Percentiles rank a stretch among this genome's conserved stretches.
These are phyloP conservation scores for Helicocarpus griseus DNA, from an alignment of 2,329 filamentous ascomycete species.

Conservation along the genomic window DNA sequence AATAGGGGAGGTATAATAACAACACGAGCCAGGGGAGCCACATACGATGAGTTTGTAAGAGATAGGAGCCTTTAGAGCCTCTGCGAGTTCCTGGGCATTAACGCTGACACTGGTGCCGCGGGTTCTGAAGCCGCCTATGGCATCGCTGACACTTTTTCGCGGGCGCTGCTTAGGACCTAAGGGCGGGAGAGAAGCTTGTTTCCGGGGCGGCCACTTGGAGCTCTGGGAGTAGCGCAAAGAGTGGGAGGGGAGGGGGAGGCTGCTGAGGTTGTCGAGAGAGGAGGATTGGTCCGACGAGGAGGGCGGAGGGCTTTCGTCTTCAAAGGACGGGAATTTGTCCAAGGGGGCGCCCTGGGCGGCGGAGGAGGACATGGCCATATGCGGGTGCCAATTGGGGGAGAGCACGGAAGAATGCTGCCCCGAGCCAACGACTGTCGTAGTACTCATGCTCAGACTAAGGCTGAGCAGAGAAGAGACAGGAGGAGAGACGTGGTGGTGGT, in stretches of 20 bases:
- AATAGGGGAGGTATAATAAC: not conserved
- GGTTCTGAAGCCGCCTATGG: slow-evolving; percentile 71
- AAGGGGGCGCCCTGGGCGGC: slow-evolving; percentile 13
- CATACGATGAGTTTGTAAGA: slow-evolving; percentile 74
- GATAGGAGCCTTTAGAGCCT: slow-evolving; percentile 80
- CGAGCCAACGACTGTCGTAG: slow-evolving; percentile 30
- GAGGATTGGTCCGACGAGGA: slow-evolving; percentile 13
- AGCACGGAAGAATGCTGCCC: slow-evolving; percentile 30
- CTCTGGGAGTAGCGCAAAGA: slow-evolving; percentile 24
- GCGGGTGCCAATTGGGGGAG: slow-evolving; percentile 25
- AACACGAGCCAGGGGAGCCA: not conserved
- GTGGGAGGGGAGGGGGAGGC: slow-evolving; percentile 13
- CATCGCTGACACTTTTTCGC: slow-evolving; percentile 82
- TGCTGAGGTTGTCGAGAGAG: slow-evolving; percentile 12
- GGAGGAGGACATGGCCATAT: slow-evolving; percentile 13
- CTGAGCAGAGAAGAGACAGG: not conserved
- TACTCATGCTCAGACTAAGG: slow-evolving; percentile 25
- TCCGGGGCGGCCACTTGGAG: slow-evolving; percentile 55
- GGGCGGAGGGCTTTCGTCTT: slow-evolving; percentile 27
- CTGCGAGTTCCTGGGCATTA: slow-evolving; percentile 87
- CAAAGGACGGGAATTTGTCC: slow-evolving; percentile 36
- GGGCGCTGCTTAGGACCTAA: slow-evolving; percentile 48
- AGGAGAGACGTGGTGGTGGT: not conserved
- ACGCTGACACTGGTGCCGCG: slow-evolving; percentile 79
- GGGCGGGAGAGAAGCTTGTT: slow-evolving; percentile 39